Evolutionary conservation across 2,329 filamentous ascomycete species (phyloP).

Genomic region (Neurospora sp.): DNA sequence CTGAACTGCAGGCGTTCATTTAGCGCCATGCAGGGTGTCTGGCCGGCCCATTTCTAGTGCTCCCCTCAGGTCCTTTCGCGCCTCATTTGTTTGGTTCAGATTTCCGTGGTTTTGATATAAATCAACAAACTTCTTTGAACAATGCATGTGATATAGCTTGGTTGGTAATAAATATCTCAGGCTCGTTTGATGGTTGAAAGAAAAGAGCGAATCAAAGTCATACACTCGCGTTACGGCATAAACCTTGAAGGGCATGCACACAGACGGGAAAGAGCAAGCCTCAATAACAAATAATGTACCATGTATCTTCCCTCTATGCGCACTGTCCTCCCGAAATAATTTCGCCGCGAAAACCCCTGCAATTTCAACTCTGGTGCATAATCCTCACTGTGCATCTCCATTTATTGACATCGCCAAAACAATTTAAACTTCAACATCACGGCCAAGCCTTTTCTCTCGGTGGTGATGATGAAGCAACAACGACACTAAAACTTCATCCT

Average conservation of each 20-base stretch:
- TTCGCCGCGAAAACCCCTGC: not conserved
- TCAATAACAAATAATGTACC: not conserved
- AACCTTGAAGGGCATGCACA: not conserved
- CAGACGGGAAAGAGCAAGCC: not conserved
- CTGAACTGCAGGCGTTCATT: not conserved
- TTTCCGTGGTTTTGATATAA: not conserved
- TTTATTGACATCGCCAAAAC: not conserved
- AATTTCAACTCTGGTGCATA: not conserved
- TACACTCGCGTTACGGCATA: not conserved
- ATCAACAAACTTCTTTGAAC: not conserved
- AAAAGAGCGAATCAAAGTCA: not conserved
- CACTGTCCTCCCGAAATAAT: not conserved
- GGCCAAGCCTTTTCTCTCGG: not conserved
- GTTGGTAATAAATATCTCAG: not conserved
- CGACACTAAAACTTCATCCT: not conserved
- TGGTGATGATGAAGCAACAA: not conserved
- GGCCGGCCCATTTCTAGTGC: not conserved
- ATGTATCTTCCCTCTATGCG: not conserved
- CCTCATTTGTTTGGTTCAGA: not conserved
- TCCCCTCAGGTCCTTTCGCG: not conserved
- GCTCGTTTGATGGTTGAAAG: not conserved
- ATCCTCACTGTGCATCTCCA: not conserved
- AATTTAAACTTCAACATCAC: not conserved
- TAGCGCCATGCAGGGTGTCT: not conserved
- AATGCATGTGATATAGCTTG: not conserved